Conservation (phyloP, 2,329 filamentous ascomycete species). For the Ophiostoma populinum region DNA sequence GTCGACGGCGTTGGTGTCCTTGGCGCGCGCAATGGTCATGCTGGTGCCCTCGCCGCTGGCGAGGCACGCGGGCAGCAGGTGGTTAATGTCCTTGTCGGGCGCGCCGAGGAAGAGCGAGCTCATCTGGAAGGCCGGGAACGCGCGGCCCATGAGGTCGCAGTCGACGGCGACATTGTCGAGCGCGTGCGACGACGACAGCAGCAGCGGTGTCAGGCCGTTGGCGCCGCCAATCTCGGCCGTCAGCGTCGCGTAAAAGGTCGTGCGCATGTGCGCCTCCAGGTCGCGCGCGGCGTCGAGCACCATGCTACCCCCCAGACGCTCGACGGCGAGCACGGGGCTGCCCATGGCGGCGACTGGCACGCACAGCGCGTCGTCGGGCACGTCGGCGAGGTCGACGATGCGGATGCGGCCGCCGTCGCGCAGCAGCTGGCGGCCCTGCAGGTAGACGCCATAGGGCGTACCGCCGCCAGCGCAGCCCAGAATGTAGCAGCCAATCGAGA, state of each 20-base stretch:
- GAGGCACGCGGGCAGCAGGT: slow-evolving; percentile 11
- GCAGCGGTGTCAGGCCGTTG: slow-evolving; percentile 28
- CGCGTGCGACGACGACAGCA: slow-evolving; percentile 19
- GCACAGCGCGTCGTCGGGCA: slow-evolving; percentile 26
- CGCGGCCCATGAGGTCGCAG: slow-evolving; percentile 22
- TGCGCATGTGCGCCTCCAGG: slow-evolving; percentile 18
- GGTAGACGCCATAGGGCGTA: slow-evolving; percentile 19
- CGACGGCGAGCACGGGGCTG: slow-evolving; percentile 24
- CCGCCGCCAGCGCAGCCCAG: slow-evolving; percentile 30
- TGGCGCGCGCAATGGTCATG: slow-evolving; percentile 3
- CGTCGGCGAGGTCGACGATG: slow-evolving; percentile 21
- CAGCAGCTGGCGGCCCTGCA: slow-evolving; percentile 23
- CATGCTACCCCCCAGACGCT: slow-evolving; percentile 24
- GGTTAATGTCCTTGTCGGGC: slow-evolving; percentile 8
- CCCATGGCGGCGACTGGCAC: slow-evolving; percentile 27
- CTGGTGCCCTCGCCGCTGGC: slow-evolving; percentile 21
- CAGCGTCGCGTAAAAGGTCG: slow-evolving; percentile 21
- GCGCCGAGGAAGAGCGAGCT: slow-evolving; percentile 8
- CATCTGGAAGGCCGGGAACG: slow-evolving; percentile 14
- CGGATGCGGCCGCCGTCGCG: slow-evolving; percentile 22
- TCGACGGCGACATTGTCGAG: slow-evolving; percentile 21
- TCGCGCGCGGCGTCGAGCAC: slow-evolving; percentile 20
- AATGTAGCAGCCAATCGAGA: slow-evolving; percentile 28
- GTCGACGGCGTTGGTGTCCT: slow-evolving; percentile 23
- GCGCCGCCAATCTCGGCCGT: slow-evolving; percentile 36